Percentiles rank a stretch among this genome's conserved stretches.
These are phyloP conservation scores for Magnusiomyces clavatus DNA, from an alignment of 1,139 yeast genomes.

Conservation along the genomic window DNA sequence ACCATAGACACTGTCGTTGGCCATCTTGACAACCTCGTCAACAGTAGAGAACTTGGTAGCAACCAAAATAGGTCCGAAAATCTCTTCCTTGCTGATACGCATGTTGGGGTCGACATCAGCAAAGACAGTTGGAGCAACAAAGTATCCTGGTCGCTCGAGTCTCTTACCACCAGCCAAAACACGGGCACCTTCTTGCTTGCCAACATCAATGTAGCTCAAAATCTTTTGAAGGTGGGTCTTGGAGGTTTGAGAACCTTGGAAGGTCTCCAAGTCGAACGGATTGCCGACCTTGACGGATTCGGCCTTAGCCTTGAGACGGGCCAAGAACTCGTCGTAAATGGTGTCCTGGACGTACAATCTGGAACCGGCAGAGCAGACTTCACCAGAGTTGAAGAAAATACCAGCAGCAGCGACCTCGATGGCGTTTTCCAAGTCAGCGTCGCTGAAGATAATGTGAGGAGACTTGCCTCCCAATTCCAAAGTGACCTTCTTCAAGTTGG, in stretches of 20 bases:
- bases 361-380: slow-evolving; percentile 82
- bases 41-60: slow-evolving; percentile 62
- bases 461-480: slow-evolving; percentile 83
- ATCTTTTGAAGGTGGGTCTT: slow-evolving; percentile 68
- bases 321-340: slow-evolving; percentile 57
- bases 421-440: slow-evolving; percentile 57
- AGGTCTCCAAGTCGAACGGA: slow-evolving; percentile 63
- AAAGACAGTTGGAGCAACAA: slow-evolving; percentile 72
- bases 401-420: slow-evolving; percentile 50
- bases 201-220: slow-evolving; percentile 61
- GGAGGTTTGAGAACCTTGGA: slow-evolving; percentile 86
- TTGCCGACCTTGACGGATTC: slow-evolving; percentile 48
- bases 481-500: slow-evolving; percentile 69
- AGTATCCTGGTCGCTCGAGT: slow-evolving; percentile 56
- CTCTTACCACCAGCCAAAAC: slow-evolving; percentile 74
- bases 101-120: slow-evolving; percentile 59
- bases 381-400: slow-evolving; percentile 74
- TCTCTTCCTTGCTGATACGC: slow-evolving; percentile 72
- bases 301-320: slow-evolving; percentile 48
- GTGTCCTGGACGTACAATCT: slow-evolving; percentile 70
- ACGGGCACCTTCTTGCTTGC: slow-evolving; percentile 68
- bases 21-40: slow-evolving; percentile 62
- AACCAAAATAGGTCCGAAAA: slow-evolving; percentile 80
- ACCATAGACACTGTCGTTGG: slow-evolving; percentile 72
- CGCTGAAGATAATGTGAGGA: slow-evolving; percentile 68